Evolutionary conservation across 441 rosid species (phyloP).

Genomic region (Breynia disticha): DNA sequence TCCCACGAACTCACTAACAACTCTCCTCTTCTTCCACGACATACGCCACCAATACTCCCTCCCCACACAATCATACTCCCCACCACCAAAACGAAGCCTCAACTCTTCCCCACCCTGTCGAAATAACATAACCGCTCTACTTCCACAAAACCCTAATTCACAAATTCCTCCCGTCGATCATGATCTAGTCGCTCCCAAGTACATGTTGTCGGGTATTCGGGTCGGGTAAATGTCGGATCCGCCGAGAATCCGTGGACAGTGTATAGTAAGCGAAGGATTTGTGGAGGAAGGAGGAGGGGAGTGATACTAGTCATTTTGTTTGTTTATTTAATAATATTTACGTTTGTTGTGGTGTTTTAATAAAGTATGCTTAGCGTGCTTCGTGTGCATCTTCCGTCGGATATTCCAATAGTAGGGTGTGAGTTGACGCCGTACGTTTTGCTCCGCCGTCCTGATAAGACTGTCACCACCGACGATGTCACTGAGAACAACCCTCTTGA

Average conservation of each 20-base stretch:
- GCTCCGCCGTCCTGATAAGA: slow-evolving; percentile 69
- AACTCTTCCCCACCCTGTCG: too few relatives aligned
- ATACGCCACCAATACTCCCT: too few relatives aligned
- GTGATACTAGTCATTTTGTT: slow-evolving; percentile 15
- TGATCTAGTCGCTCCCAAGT: slow-evolving; percentile 12
- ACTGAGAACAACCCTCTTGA: slow-evolving; percentile 83
- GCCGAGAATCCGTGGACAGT: slow-evolving; percentile 41
- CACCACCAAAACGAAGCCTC: too few relatives aligned
- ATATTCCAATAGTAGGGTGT: slow-evolving; percentile 97
- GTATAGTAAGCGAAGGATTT: slow-evolving; percentile 4
- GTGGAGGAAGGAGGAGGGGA: slow-evolving; percentile 8
- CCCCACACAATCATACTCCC: too few relatives aligned
- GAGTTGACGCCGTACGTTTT: slow-evolving; percentile 94
- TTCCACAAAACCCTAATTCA: too few relatives aligned
- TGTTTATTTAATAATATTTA: slow-evolving; percentile 9
- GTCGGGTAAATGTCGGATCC: slow-evolving; percentile 85
- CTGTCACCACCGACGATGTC: slow-evolving; percentile 62
- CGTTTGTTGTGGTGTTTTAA: not conserved
- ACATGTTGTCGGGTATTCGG: slow-evolving; percentile 55
- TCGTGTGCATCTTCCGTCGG: slow-evolving; percentile 93
- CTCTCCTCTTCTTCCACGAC: too few relatives aligned
- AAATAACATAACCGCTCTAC: too few relatives aligned
- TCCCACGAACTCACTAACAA: too few relatives aligned
- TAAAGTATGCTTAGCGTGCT: slow-evolving; percentile 45
- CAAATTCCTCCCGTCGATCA: too few relatives aligned